These are phyloP conservation scores for Talaromyces rugulosus DNA, from an alignment of 2,329 filamentous ascomycete species.

Conservation along the genomic window DNA sequence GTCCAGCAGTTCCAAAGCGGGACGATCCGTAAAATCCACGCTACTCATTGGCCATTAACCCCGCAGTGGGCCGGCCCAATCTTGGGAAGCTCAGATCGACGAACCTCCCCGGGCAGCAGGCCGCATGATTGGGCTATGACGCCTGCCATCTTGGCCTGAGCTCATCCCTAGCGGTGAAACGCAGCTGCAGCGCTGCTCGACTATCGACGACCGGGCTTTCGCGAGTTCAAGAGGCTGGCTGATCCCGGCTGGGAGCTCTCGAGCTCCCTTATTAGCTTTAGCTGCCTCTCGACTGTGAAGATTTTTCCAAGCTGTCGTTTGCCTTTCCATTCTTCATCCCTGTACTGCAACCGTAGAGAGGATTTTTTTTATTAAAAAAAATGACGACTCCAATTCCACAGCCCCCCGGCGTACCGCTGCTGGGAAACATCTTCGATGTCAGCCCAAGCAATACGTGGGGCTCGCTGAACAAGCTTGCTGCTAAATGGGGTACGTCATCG, in stretches of 20 bases:
- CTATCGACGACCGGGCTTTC: constrained; percentile 5
- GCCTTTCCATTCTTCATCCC: not conserved
- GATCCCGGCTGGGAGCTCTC: not conserved
- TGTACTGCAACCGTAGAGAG: not conserved
- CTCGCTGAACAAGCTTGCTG: constrained; percentile 47
- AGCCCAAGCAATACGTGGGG: constrained; percentile 48
- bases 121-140: not conserved
- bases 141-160: not conserved
- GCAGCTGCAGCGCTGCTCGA: not conserved
- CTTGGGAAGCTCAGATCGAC: constrained; percentile 12
- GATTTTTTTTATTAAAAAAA: not conserved
- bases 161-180: constrained; percentile 10
- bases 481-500: constrained; percentile 42
- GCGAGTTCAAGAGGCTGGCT: constrained; percentile 1
- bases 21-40: not conserved
- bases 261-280: not conserved
- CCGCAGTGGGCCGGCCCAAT: not conserved
- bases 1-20: not conserved
- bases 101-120: constrained; percentile 6
- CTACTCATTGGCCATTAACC: not conserved
- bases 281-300: not conserved
- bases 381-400: constrained; percentile 50
- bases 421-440: constrained; percentile 52
- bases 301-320: not conserved
- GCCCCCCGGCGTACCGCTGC: constrained; percentile 47